phyloP scores from a whole-genome alignment of 768 basidiomycete species.

The Kwoniella europaea region DNA sequence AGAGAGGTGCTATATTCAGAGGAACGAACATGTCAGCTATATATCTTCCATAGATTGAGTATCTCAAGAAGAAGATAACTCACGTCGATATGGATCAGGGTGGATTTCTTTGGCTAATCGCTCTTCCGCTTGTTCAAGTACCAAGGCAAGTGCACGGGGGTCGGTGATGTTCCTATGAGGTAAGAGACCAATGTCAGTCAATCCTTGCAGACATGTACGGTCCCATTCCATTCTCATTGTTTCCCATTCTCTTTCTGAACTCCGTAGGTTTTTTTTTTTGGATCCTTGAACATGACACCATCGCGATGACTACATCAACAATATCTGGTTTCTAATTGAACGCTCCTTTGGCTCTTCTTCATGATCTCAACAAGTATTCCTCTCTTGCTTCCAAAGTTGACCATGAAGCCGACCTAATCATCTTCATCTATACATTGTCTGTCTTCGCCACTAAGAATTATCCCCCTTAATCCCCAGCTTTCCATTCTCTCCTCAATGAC shows the following conservation, averaged over 20 bases:
- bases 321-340: too few species aligned
- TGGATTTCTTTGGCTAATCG: slow-evolving; percentile 71
- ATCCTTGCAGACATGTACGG: background rate
- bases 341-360: too few species aligned
- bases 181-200: background rate
- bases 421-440: too few species aligned
- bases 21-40: background rate
- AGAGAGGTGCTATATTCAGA: slow-evolving; percentile 68
- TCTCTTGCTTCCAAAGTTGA: too few species aligned
- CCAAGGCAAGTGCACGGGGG: slow-evolving; percentile 76
- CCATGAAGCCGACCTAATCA: too few species aligned
- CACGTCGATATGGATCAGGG: slow-evolving; percentile 92
- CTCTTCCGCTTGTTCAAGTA: slow-evolving; percentile 80
- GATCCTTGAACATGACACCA: too few species aligned
- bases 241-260: too few species aligned
- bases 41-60: background rate
- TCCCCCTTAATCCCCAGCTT: background rate
- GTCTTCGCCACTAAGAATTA: too few species aligned
- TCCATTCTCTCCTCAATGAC: background rate
- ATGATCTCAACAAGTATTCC: too few species aligned
- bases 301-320: too few species aligned
- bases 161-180: slow-evolving; percentile 74
- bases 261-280: too few species aligned
- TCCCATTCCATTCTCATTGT: too few species aligned
- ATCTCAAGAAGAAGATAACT: slow-evolving; percentile 58